phyloP scores from a whole-genome alignment of 371 early-diverging fungal genomes.

The Rhizopus delemar region DNA sequence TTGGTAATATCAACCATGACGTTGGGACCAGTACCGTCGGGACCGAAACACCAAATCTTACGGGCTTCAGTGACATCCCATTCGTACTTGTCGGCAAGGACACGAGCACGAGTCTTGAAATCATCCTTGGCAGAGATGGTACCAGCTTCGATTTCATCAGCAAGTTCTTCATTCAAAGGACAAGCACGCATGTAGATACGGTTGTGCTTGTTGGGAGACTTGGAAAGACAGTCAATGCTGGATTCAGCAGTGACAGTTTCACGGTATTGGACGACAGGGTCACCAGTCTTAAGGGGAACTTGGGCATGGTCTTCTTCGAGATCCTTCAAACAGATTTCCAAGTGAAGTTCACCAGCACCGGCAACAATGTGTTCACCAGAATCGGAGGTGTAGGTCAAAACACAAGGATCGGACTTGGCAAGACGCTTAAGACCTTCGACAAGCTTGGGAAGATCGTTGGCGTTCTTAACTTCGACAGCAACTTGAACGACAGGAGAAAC shows the following conservation, averaged over 20 bases:
- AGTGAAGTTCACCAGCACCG: constrained; percentile 99
- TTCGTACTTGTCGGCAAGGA: constrained; percentile 88
- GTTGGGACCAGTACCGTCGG: constrained; percentile 96
- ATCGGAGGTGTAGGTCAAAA: constrained; percentile 90
- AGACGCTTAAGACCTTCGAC: constrained; percentile 99
- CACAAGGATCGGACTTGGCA: constrained; percentile 99
- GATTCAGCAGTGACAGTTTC: constrained; percentile 95
- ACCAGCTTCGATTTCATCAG: constrained; percentile 85
- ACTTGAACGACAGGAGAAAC: constrained; percentile 99
- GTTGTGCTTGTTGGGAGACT: constrained; percentile 99
- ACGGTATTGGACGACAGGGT: constrained; percentile 98
- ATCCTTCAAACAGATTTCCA: constrained; percentile 99
- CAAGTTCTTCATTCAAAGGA: constrained; percentile 89
- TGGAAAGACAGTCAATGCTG: constrained; percentile 82
- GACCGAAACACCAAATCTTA: constrained; percentile 99
- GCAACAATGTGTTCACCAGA: constrained; percentile 99
- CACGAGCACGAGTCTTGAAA: constrained; percentile 94
- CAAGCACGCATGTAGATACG: constrained; percentile 98
- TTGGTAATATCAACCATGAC: constrained; percentile 96
- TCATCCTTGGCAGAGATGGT: constrained; percentile 93
- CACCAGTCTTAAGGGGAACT: constrained; percentile 92
- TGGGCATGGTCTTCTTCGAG: constrained; percentile 99
- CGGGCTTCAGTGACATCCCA: constrained; percentile 99
- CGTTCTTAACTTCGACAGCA: constrained; percentile 97
- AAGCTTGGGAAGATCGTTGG: constrained; percentile 95